These are phyloP conservation scores for Kwoniella heveanensis DNA, from an alignment of 768 basidiomycete genomes.

Conservation along the genomic window DNA sequence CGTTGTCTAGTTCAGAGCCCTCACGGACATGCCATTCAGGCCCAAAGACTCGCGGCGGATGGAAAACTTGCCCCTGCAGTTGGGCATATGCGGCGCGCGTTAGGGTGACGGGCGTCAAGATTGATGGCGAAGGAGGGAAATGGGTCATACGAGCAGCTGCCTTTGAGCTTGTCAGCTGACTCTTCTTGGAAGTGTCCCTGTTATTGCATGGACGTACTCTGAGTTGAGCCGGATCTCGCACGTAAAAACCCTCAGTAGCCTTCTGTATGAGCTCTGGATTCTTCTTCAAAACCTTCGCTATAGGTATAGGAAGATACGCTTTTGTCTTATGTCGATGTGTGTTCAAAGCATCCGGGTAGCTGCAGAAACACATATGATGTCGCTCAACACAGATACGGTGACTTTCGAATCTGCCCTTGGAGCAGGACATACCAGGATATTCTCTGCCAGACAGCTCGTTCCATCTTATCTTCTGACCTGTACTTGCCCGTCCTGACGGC, in stretches of 20 bases:
- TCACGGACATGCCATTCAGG: slow-evolving; percentile 55
- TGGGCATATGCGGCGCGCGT: slow-evolving; percentile 95
- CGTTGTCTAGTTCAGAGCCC: slow-evolving; percentile 64
- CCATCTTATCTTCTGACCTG: slow-evolving; percentile 64
- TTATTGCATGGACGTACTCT: slow-evolving; percentile 64
- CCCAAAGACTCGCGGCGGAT: slow-evolving; percentile 86
- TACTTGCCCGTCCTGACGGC: slow-evolving; percentile 60
- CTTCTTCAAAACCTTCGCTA: slow-evolving; percentile 70
- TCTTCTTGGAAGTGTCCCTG: no score
- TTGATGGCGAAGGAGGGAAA: slow-evolving; percentile 72
- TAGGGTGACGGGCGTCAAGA: slow-evolving; percentile 69
- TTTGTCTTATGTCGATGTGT: slow-evolving; percentile 74
- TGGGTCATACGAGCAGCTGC: slow-evolving; percentile 84
- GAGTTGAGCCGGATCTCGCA: slow-evolving; percentile 84
- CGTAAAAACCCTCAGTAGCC: slow-evolving; percentile 91
- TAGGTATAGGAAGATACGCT: slow-evolving; percentile 75
- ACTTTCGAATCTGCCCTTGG: background rate
- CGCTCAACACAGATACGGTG: background rate
- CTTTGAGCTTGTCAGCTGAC: no score
- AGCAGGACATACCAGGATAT: slow-evolving; percentile 63
- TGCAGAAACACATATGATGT: slow-evolving; percentile 40
- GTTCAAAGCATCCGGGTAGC: slow-evolving; percentile 70
- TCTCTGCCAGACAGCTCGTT: slow-evolving; percentile 69
- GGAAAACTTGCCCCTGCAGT: slow-evolving; percentile 84
- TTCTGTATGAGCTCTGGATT: slow-evolving; percentile 76